Evolutionary conservation across 495 filamentous ascomycete species (phyloP).

Genomic region (Delitschia confertaspora): DNA sequence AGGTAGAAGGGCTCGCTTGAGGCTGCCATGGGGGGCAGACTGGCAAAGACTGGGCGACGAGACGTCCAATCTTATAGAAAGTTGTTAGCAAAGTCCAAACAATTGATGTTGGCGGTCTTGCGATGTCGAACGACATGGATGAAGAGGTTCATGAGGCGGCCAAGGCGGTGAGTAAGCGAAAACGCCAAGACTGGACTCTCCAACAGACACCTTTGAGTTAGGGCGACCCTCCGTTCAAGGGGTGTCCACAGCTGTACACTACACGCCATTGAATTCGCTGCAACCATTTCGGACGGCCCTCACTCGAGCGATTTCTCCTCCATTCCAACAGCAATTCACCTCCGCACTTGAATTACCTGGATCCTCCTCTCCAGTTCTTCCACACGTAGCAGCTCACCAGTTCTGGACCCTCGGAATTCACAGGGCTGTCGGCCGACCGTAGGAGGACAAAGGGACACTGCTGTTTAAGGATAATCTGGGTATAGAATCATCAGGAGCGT

Average conservation of each 20-base stretch:
- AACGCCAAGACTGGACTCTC: conserved; percentile 10
- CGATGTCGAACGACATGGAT: neutral
- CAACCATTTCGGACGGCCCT: neutral
- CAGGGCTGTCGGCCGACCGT: conserved; percentile 28
- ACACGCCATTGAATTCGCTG: neutral
- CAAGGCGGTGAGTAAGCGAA: too few species aligned
- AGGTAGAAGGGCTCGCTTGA: conserved; percentile 83
- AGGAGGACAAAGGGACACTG: conserved; percentile 10
- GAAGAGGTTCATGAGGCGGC: too few species aligned
- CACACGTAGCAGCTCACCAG: conserved; percentile 22
- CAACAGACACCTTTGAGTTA: conserved; percentile 21
- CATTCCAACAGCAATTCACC: neutral
- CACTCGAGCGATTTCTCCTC: neutral
- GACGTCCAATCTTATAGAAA: too few species aligned
- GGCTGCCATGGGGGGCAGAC: conserved; percentile 37
- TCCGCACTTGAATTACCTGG: neutral
- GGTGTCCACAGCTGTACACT: neutral
- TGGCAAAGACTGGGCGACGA: conserved; percentile 9
- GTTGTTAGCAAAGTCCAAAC: too few species aligned
- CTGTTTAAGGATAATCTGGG: too few species aligned
- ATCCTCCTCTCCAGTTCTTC: neutral
- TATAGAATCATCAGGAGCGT: neutral
- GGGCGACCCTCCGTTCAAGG: too few species aligned
- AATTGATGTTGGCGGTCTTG: neutral
- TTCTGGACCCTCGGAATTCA: conserved; percentile 23